A percentile compares a stretch with the other conserved stretches of the same genome.
phyloP scores from a whole-genome alignment of 208 protist species.

The Acanthamoeba lugdunensis region DNA sequence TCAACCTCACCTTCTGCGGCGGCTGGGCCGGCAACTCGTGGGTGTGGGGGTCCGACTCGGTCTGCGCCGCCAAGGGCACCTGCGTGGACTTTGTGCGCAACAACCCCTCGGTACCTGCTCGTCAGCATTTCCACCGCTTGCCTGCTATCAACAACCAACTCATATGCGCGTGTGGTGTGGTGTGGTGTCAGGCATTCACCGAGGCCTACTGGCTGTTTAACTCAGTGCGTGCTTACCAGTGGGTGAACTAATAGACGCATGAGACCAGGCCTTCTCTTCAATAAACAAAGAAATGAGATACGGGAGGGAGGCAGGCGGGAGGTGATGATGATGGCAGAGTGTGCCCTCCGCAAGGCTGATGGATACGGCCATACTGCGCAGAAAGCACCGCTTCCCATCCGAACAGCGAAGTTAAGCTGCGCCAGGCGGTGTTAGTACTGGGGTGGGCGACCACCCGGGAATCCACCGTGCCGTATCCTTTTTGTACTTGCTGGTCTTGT shows the following conservation, averaged over 20 bases:
- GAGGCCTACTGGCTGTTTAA: constrained; percentile 1
- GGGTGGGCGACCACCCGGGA: no score
- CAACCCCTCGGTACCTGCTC: not conserved
- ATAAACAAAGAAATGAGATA: not conserved
- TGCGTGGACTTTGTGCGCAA: not conserved
- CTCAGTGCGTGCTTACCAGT: not conserved
- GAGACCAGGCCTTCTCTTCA: not conserved
- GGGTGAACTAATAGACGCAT: not conserved
- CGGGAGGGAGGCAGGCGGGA: no score
- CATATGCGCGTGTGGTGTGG: not conserved
- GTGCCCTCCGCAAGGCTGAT: no score
- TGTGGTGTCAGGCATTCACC: not conserved
- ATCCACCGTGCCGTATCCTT: no score
- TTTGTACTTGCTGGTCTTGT: no score
- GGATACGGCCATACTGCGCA: no score
- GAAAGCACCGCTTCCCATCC: no score
- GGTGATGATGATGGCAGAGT: no score
- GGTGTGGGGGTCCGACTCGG: not conserved
- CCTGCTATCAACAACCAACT: no score
- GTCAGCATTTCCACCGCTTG: not conserved
- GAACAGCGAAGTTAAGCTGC: no score
- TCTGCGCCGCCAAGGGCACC: not conserved
- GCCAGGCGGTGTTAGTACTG: no score
- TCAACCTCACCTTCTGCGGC: constrained; percentile 15
- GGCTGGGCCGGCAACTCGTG: not conserved